Percentiles rank a stretch among this genome's conserved stretches.
Evolutionary conservation across 169 alveolate genomes (phyloP).

Genomic region (Plasmodium falciparum): DNA sequence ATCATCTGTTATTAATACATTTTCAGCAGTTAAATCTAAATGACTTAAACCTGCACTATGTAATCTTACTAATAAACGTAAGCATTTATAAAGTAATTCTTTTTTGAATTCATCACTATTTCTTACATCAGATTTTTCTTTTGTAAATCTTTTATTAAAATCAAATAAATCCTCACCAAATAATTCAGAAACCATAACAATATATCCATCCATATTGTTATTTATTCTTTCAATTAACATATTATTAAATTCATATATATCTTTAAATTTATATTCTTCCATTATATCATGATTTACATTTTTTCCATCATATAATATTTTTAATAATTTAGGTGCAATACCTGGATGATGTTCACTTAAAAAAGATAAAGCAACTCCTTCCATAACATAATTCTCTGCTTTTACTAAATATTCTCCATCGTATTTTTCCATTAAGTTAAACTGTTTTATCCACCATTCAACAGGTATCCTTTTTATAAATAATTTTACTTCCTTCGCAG

Average conservation of each 20-base stretch:
- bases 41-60: too few species aligned
- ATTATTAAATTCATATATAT: conserved; percentile 52
- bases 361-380: conserved; percentile 86
- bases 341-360: conserved; percentile 64
- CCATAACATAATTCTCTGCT: conserved; percentile 88
- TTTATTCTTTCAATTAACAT: conserved; percentile 22
- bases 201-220: conserved; percentile 75
- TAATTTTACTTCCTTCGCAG: conserved; percentile 37
- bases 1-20: too few species aligned
- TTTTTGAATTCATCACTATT: too few species aligned
- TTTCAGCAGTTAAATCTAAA: too few species aligned
- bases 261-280: conserved; percentile 8
- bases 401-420: conserved; percentile 86
- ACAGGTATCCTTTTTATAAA: conserved; percentile 85
- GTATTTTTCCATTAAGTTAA: conserved; percentile 79
- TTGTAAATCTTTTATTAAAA: conserved; percentile 66
- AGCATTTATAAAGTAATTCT: too few species aligned
- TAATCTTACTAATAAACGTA: too few species aligned
- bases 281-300: too few species aligned
- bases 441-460: conserved; percentile 83
- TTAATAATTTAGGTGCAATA: conserved; percentile 80
- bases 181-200: conserved; percentile 80
- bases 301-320: conserved; percentile 77
- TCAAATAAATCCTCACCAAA: conserved; percentile 81
- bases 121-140: conserved; percentile 32